These are phyloP conservation scores for Aspergillus terreus DNA, from an alignment of 2,329 filamentous ascomycete genomes.

Conservation along the genomic window DNA sequence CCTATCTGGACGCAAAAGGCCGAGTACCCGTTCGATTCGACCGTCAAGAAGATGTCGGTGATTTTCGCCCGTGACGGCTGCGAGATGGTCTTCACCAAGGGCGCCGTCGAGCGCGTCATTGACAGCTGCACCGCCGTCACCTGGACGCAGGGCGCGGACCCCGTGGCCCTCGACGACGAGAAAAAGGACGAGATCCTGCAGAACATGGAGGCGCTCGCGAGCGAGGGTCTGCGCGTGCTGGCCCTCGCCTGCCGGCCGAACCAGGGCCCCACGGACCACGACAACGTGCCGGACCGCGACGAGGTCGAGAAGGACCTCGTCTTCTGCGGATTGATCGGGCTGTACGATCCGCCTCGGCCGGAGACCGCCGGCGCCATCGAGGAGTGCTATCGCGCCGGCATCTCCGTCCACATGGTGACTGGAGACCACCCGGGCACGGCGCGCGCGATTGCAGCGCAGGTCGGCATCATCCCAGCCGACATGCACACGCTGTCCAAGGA, in stretches of 20 bases:
- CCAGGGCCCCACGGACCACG: conserved; percentile 6
- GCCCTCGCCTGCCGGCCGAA: conserved; percentile 54
- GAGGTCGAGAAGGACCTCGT: conserved; percentile 65
- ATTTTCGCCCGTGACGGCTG: conserved; percentile 48
- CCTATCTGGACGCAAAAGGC: conserved; percentile 57
- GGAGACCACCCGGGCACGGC: conserved; percentile 78
- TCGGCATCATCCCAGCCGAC: conserved; percentile 69
- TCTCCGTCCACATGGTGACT: conserved; percentile 79
- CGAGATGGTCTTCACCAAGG: conserved; percentile 40
- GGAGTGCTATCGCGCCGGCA: conserved; percentile 69
- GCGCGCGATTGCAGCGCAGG: conserved; percentile 71
- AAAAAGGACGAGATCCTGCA: conserved; percentile 56
- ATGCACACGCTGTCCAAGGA: conserved; percentile 57
- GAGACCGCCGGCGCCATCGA: conserved; percentile 72
- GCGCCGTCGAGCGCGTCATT: conserved; percentile 66
- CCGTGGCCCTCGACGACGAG: conserved; percentile 49
- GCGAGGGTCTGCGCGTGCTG: conserved; percentile 65
- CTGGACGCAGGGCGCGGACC: conserved; percentile 35
- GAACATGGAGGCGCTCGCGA: conserved; percentile 66
- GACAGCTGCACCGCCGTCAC: conserved; percentile 57
- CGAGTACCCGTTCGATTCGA: conserved; percentile 71
- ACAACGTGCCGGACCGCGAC: conserved; percentile 44
- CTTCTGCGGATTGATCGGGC: conserved; percentile 77
- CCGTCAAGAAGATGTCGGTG: conserved; percentile 73
- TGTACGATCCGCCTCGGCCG: conserved; percentile 80